Conservation (phyloP, 1,284 basidiomycete genomes). For the Singerocomus inundabilis region DNA sequence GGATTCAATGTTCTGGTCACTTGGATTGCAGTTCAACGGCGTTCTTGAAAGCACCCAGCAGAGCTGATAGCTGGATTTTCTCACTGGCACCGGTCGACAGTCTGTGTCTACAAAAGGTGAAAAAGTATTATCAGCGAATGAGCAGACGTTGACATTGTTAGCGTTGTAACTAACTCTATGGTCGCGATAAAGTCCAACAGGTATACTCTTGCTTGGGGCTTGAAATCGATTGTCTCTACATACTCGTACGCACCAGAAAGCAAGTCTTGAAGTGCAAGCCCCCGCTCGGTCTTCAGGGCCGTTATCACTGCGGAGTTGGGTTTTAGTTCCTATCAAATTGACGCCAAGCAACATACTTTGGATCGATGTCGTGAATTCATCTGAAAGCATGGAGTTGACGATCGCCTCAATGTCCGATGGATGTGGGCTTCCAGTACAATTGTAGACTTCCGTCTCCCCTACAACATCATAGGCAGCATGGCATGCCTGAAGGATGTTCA, state of each 20-base stretch:
- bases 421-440: slow-evolving; percentile 95
- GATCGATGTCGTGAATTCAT: slow-evolving; percentile 94
- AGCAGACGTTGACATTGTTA: slow-evolving; percentile 9
- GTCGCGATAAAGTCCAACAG: slow-evolving; percentile 88
- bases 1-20: slow-evolving; percentile 9
- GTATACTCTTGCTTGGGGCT: slow-evolving; percentile 84
- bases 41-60: slow-evolving; percentile 93
- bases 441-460: slow-evolving; percentile 92
- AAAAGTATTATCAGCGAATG: background rate
- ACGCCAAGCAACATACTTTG: slow-evolving; percentile 55
- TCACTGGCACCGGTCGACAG: slow-evolving; percentile 92
- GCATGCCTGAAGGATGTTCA: slow-evolving; percentile 97
- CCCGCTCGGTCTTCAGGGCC: slow-evolving; percentile 86
- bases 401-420: slow-evolving; percentile 92
- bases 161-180: slow-evolving; percentile 90
- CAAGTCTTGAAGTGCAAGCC: slow-evolving; percentile 93
- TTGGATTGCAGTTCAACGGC: slow-evolving; percentile 74
- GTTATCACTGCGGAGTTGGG: slow-evolving; percentile 66
- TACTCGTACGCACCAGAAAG: slow-evolving; percentile 94
- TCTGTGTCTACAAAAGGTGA: slow-evolving; percentile 63
- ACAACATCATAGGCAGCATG: slow-evolving; percentile 92
- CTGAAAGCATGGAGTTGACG: slow-evolving; percentile 93
- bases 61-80: slow-evolving; percentile 90
- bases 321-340: background rate
- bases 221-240: slow-evolving; percentile 83